A percentile compares a stretch with the other conserved stretches of the same genome.
Evolutionary conservation across 2,329 filamentous ascomycete genomes (phyloP).

Genomic region (Neonectria sp.): DNA sequence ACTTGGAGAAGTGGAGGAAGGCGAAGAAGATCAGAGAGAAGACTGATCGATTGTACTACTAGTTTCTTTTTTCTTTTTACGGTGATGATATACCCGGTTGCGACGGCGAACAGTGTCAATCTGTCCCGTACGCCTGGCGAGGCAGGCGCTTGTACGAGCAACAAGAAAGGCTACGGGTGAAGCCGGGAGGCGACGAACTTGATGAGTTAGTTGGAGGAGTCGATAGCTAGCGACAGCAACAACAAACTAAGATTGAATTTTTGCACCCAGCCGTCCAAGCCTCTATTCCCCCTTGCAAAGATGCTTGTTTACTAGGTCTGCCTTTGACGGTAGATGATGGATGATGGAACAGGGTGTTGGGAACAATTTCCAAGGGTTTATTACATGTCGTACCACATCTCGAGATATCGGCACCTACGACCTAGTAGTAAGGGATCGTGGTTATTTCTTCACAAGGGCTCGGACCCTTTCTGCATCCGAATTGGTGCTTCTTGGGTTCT

Average conservation of each 20-base stretch:
- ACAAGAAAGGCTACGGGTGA: conserved; percentile 25
- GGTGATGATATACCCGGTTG: conserved; percentile 47
- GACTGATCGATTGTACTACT: conserved; percentile 41
- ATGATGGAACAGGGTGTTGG: background rate
- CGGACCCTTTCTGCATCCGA: background rate
- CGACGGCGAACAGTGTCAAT: conserved; percentile 34
- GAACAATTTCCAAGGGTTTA: background rate
- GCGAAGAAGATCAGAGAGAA: conserved; percentile 1
- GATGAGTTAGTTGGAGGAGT: conserved; percentile 11
- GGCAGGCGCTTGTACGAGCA: conserved; percentile 25
- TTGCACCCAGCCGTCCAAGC: background rate
- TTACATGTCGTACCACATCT: background rate
- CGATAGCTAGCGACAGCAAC: conserved; percentile 24
- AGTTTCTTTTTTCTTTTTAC: conserved; percentile 46
- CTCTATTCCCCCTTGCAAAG: background rate
- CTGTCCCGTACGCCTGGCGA: conserved; percentile 30
- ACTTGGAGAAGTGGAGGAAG: conserved; percentile 13
- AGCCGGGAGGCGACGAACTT: conserved; percentile 19
- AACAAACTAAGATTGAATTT: conserved; percentile 27
- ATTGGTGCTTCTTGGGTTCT: background rate
- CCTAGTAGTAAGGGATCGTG: background rate
- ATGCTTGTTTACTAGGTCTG: background rate
- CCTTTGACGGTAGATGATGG: background rate
- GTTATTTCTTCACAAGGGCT: background rate
- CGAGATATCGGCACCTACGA: background rate